Evolutionary conservation across 2,329 filamentous ascomycete genomes (phyloP), one percentile per base, ranked within the genome.

Genomic region (Xylariaceae sp.): DNA sequence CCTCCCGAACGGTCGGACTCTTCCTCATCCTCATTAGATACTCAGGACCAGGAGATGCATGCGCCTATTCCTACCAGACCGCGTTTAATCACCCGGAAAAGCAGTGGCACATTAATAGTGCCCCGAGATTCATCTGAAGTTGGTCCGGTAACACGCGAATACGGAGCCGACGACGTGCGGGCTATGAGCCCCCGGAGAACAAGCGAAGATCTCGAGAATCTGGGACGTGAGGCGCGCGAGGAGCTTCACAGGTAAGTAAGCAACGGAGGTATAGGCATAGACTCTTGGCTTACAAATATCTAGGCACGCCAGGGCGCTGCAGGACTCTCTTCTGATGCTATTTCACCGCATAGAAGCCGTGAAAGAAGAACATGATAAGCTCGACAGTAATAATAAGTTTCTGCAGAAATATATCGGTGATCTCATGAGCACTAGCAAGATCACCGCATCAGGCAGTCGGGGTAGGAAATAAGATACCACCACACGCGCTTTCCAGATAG

Each of bases 331-430:
- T 29, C 82, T 96, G 60, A 91, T 89, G 62, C 89, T 98, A 39
- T 92, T 96, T 65, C 91, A 96, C 75, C 90, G 92, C 48, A 96
- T 98, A 73, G 95, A 99, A 71, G 91, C 91, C 26, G 93, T 98
- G 63, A 91, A 92, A 74, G 89, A 90, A 67, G 94, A 98, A 72
- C 93, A 99, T 72, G 92, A 97, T 77, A 97, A 96, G 76, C 86
- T 99, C 52, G 93, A 98, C 75, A 95, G 85, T 74, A 93, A 97
- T 74, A 99, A 99, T 82, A 94, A 92, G 70, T 97, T 98, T 71
- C 78, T 99, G 44, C 94, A 98, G 75, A 96, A 96, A 74, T 98
- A 98, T 73, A 98, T 98, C 69, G 94, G 94, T 64, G 94, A 96
- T 71, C 82, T 98, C 53, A 98, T 96, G 85, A 91, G 91, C 66